A percentile compares a stretch with the other conserved stretches of the same genome.
phyloP scores from a whole-genome alignment of 2,329 filamentous ascomycete species.

The Dactylonectria estremocensis region DNA sequence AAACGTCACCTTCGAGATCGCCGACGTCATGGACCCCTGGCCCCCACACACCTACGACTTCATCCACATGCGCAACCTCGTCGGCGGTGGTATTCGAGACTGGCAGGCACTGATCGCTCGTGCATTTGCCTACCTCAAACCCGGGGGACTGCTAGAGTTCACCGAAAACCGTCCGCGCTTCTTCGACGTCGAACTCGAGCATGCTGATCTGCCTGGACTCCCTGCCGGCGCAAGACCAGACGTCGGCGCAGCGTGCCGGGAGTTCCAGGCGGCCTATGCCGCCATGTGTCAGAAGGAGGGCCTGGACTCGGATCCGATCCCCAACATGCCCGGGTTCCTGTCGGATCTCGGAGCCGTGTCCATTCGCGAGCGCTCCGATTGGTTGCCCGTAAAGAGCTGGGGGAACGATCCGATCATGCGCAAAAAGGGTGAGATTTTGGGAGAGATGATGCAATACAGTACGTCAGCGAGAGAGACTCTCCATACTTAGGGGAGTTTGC shows the following conservation, averaged over 20 bases:
- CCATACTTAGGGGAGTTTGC: not conserved
- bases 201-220: slow-evolving; percentile 35
- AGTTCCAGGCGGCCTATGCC: slow-evolving; percentile 53
- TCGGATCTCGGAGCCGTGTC: slow-evolving; percentile 57
- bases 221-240: slow-evolving; percentile 35
- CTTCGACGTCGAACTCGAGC: slow-evolving; percentile 55
- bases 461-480: slow-evolving; percentile 27
- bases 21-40: slow-evolving; percentile 69
- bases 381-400: slow-evolving; percentile 59
- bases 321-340: slow-evolving; percentile 54
- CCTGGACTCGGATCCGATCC: slow-evolving; percentile 59
- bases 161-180: slow-evolving; percentile 59
- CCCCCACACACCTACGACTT: slow-evolving; percentile 56
- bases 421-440: slow-evolving; percentile 55
- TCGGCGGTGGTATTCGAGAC: slow-evolving; percentile 62
- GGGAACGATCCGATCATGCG: slow-evolving; percentile 57
- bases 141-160: slow-evolving; percentile 62
- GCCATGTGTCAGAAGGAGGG: slow-evolving; percentile 49
- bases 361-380: slow-evolving; percentile 58
- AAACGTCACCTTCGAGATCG: slow-evolving; percentile 72
- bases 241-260: slow-evolving; percentile 50
- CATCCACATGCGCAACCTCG: slow-evolving; percentile 60
- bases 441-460: slow-evolving; percentile 57
- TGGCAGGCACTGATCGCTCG: slow-evolving; percentile 56
- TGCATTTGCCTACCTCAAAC: slow-evolving; percentile 58